Conservation (phyloP, 352 stramenopile genomes). For the Blastocystis sp. region DNA sequence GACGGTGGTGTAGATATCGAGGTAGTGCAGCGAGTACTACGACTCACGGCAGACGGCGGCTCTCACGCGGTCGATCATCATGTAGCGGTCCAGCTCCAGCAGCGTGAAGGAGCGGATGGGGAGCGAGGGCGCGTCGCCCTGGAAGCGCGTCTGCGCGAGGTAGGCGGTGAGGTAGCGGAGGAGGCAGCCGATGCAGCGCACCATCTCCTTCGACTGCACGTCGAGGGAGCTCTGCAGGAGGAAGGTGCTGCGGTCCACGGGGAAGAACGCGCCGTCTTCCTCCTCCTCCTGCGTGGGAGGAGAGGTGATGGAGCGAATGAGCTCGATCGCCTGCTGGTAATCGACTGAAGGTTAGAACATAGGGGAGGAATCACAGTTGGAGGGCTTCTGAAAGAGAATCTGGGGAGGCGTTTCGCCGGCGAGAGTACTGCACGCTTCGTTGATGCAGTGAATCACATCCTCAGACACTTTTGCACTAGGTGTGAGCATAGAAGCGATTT, state of each 20-base stretch:
- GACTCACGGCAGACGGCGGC: background rate
- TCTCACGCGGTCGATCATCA: slow-evolving; percentile 38
- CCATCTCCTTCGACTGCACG: slow-evolving; percentile 28
- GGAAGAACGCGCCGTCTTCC: background rate
- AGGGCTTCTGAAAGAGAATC: slow-evolving; percentile 54
- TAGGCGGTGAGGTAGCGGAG: slow-evolving; percentile 19
- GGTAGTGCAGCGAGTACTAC: slow-evolving; percentile 41
- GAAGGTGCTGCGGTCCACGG: background rate
- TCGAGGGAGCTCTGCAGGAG: slow-evolving; percentile 9
- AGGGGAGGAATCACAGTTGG: background rate
- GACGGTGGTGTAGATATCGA: slow-evolving; percentile 49
- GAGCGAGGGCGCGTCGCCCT: background rate
- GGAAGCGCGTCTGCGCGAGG: background rate
- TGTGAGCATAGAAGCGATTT: background rate
- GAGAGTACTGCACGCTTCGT: background rate
- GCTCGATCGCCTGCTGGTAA: slow-evolving; percentile 26
- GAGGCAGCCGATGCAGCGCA: slow-evolving; percentile 37
- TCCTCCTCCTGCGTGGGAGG: background rate
- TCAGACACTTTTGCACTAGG: slow-evolving; percentile 38
- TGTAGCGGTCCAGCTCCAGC: slow-evolving; percentile 42
- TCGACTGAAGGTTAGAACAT: background rate
- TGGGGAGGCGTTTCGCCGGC: slow-evolving; percentile 13
- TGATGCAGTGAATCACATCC: slow-evolving; percentile 6
- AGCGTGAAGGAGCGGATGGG: slow-evolving; percentile 7
- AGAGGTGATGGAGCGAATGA: background rate